Evolutionary conservation across 2,329 filamentous ascomycete species (phyloP), one percentile per base, ranked within the genome.

Genomic region (Hymenotorrendiella dingleyae): DNA sequence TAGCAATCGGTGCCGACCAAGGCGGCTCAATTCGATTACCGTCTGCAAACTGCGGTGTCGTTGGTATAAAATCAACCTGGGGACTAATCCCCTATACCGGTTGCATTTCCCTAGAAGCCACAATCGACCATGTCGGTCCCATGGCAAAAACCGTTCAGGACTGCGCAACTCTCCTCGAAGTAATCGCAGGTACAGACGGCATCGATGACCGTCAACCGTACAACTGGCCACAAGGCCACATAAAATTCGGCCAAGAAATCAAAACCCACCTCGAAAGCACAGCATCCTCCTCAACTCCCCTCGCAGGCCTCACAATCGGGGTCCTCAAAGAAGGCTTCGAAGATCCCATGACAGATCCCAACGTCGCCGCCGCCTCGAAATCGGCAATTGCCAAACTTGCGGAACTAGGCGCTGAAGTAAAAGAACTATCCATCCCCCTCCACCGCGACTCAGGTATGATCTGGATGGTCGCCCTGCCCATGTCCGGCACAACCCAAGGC

Each of bases 121-220:
- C 73, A 2, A 67, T 73, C 26, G 73, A 77, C 45, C 72, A 77
- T 48, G 61, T 61, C 0, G 71, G 71, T 0, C 69, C 70, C 0
- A 60, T 74, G 28, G 59, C 68, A 0, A 55, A 59, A 3, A 67
- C 60, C 1, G 63, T 70, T 0, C 46, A 60, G 3, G 69, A 73
- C 12, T 57, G 59, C 17, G 69, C 72, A 5, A 47, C 51, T 0
- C 63, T 66, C 11, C 59, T 74, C 0, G 66, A 73, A 40, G 66
- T 61, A 0, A 67, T 74, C 11, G 65, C 69, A 1, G 72, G 72
- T 0, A 66, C 66, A 28, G 71, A 74, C 36, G 68, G 64, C 0
- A 67, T 74, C 2, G 71, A 74, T 35, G 70, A 73, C 33, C 57
- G 67, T 14, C 66, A 64, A 4, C 41, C 68, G 4, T 65, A 57